Percentiles rank a stretch among this genome's conserved stretches.
Evolutionary conservation across 495 filamentous ascomycete genomes (phyloP).

Genomic region (Podospora bellae-mahoneyi): DNA sequence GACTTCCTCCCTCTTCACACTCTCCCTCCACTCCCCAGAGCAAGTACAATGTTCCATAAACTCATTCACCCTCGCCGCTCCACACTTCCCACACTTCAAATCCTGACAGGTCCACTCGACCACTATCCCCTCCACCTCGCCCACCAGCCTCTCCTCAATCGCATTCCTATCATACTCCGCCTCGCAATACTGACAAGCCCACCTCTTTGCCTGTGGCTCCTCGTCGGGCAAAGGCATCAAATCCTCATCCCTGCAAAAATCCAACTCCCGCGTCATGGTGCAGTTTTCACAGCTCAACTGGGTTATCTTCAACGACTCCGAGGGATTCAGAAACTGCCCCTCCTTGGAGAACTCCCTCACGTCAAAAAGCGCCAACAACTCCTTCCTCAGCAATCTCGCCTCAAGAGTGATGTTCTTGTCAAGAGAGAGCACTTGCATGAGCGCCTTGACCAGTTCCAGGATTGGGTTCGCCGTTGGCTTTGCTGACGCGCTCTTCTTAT

Average conservation of each 20-base stretch:
- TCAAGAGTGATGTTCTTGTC: slow-evolving; percentile 86
- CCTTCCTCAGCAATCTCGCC: slow-evolving; percentile 79
- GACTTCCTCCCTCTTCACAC: slow-evolving; percentile 65
- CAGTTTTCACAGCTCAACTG: slow-evolving; percentile 84
- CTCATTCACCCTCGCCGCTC: slow-evolving; percentile 70
- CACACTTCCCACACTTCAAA: slow-evolving; percentile 73
- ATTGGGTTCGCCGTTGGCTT: slow-evolving; percentile 65
- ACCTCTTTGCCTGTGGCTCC: slow-evolving; percentile 48
- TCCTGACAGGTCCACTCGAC: slow-evolving; percentile 87
- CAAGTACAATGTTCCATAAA: slow-evolving; percentile 97
- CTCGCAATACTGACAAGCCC: slow-evolving; percentile 76
- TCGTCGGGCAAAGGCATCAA: slow-evolving; percentile 51
- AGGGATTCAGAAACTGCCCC: slow-evolving; percentile 82
- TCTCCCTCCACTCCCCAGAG: slow-evolving; percentile 76
- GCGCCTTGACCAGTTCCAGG: slow-evolving; percentile 82
- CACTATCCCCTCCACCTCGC: slow-evolving; percentile 67
- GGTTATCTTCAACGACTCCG: slow-evolving; percentile 63
- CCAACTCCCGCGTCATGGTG: slow-evolving; percentile 81
- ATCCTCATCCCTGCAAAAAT: slow-evolving; percentile 90
- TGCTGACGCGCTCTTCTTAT: slow-evolving; percentile 18
- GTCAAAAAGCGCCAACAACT: slow-evolving; percentile 84
- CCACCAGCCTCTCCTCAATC: slow-evolving; percentile 81
- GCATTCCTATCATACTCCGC: slow-evolving; percentile 69
- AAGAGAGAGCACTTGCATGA: slow-evolving; percentile 86
- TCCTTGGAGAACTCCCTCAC: slow-evolving; percentile 90